These are phyloP conservation scores for Baorangia bicolor DNA, from an alignment of 768 basidiomycete species.

Conservation along the genomic window DNA sequence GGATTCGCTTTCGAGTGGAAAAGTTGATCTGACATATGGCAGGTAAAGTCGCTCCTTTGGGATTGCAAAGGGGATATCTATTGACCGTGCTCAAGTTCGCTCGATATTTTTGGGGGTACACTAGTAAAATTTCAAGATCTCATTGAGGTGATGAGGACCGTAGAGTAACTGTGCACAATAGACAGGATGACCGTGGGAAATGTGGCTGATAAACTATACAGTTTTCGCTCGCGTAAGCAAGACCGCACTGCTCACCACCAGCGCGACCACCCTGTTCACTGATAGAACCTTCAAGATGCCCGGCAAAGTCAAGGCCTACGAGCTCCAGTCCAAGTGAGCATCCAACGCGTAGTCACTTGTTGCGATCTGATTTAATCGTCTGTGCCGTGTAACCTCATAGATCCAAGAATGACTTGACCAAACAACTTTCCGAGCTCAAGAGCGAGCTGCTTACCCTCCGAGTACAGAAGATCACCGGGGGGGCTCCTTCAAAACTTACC, in stretches of 20 bases:
- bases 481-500: slow-evolving; percentile 92
- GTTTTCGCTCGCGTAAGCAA: slow-evolving; percentile 34
- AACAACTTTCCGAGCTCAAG: slow-evolving; percentile 94
- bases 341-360: neutral
- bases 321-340: slow-evolving; percentile 91
- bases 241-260: slow-evolving; percentile 21
- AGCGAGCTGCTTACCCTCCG: slow-evolving; percentile 89
- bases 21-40: slow-evolving; percentile 49
- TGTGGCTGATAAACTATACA: slow-evolving; percentile 46
- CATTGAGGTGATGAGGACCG: slow-evolving; percentile 28
- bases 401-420: slow-evolving; percentile 95
- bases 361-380: slow-evolving; percentile 8
- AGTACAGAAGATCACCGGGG: slow-evolving; percentile 97
- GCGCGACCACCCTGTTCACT: slow-evolving; percentile 34
- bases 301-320: slow-evolving; percentile 94
- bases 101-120: slow-evolving; percentile 72
- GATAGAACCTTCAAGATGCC: slow-evolving; percentile 58
- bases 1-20: slow-evolving; percentile 73
- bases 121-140: slow-evolving; percentile 62
- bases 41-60: slow-evolving; percentile 27
- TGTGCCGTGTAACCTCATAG: slow-evolving; percentile 38
- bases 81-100: slow-evolving; percentile 38
- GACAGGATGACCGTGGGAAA: slow-evolving; percentile 30
- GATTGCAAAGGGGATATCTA: neutral
- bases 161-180: neutral